Conservation (phyloP, 2,329 filamentous ascomycete genomes). For the Claviceps pazoutovae region DNA sequence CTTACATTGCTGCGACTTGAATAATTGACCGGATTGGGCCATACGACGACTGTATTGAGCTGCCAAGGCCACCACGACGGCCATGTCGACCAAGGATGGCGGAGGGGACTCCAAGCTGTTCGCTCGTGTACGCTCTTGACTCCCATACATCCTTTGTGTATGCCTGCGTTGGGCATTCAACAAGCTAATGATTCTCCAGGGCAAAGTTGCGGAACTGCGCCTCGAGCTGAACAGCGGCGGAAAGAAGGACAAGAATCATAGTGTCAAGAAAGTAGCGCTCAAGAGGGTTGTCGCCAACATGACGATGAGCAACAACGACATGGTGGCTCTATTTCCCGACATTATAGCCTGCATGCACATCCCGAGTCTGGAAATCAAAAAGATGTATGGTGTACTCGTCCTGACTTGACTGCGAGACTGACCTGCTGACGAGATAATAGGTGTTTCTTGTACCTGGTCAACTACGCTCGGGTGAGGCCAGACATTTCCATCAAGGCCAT, state of each 20-base stretch:
- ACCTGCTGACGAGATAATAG: slow-evolving; percentile 29
- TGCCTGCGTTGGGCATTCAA: slow-evolving; percentile 29
- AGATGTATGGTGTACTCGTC: slow-evolving; percentile 53
- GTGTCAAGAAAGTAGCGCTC: slow-evolving; percentile 88
- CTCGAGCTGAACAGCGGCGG: slow-evolving; percentile 84
- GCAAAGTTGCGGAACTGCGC: slow-evolving; percentile 95
- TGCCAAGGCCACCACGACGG: slow-evolving; percentile 10
- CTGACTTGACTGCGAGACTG: neutral
- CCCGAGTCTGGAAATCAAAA: slow-evolving; percentile 93
- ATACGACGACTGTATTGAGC: neutral
- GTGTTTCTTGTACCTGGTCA: slow-evolving; percentile 96
- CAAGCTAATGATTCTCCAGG: slow-evolving; percentile 56
- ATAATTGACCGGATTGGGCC: neutral
- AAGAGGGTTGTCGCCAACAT: slow-evolving; percentile 99
- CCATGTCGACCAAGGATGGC: slow-evolving; percentile 41
- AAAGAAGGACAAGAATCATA: slow-evolving; percentile 96
- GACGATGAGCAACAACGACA: slow-evolving; percentile 99
- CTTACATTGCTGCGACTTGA: slow-evolving; percentile 1
- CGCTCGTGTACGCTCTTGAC: slow-evolving; percentile 59
- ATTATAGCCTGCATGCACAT: slow-evolving; percentile 94
- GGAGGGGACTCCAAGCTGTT: slow-evolving; percentile 99
- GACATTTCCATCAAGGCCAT: slow-evolving; percentile 90
- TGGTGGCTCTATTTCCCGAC: slow-evolving; percentile 93
- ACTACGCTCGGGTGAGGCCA: slow-evolving; percentile 88
- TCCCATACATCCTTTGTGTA: slow-evolving; percentile 27